A percentile compares a stretch with the other conserved stretches of the same genome.
These are phyloP conservation scores for Xylaria venustula DNA, from an alignment of 495 filamentous ascomycete genomes.

Conservation along the genomic window DNA sequence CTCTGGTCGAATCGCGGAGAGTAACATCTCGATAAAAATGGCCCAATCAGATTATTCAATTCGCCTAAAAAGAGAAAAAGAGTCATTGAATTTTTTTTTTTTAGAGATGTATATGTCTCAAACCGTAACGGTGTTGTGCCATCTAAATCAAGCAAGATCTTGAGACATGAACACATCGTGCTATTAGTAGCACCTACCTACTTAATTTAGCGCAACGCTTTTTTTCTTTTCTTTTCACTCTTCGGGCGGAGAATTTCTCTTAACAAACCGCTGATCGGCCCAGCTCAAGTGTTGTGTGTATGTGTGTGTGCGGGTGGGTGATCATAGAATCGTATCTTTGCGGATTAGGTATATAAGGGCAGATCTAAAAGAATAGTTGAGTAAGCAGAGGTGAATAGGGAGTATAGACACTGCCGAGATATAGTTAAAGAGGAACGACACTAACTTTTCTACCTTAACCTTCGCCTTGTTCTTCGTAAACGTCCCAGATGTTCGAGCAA, in stretches of 20 bases:
- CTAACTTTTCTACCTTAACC: too few relatives aligned
- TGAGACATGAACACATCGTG: too few relatives aligned
- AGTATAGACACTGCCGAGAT: too few relatives aligned
- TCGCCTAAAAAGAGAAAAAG: neutral
- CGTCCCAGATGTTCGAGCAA: too few relatives aligned
- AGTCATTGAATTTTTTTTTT: too few relatives aligned
- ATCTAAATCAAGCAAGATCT: too few relatives aligned
- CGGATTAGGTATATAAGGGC: too few relatives aligned
- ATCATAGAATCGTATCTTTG: neutral
- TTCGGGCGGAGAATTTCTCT: conserved; percentile 11
- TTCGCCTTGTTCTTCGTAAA: too few relatives aligned
- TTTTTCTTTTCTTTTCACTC: too few relatives aligned
- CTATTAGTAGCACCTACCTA: neutral
- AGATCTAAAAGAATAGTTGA: neutral
- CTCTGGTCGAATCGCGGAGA: neutral
- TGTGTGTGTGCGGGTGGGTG: neutral
- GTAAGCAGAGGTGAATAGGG: neutral
- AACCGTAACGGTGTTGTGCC: conserved; percentile 26
- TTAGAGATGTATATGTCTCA: conserved; percentile 29
- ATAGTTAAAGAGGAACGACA: too few relatives aligned
- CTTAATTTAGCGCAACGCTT: neutral
- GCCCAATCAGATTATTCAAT: conserved; percentile 23
- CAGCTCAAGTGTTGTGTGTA: neutral
- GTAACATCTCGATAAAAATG: conserved; percentile 28
- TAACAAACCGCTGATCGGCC: conserved; percentile 11